Evolutionary conservation across 2,329 filamentous ascomycete genomes (phyloP).

Genomic region (Fusarium hainanense): DNA sequence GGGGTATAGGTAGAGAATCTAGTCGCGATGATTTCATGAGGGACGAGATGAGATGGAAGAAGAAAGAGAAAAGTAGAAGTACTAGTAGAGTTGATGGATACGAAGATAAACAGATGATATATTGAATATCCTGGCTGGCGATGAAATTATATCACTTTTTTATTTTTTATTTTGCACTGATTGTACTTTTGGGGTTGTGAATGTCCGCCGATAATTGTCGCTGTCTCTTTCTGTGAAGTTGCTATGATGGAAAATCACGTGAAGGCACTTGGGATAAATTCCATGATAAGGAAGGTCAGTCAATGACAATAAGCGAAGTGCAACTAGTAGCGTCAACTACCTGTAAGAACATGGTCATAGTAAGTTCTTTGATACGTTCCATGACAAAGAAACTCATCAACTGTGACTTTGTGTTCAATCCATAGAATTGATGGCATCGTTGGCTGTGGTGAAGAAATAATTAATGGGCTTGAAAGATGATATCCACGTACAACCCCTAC

Average conservation of each 20-base stretch:
- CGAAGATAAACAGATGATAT: background rate
- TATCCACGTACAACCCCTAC: background rate
- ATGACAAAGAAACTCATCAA: background rate
- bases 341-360: background rate
- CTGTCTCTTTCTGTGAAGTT: constrained; percentile 6
- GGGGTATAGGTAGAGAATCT: constrained; percentile 30
- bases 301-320: background rate
- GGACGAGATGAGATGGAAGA: background rate
- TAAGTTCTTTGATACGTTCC: background rate
- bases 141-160: background rate
- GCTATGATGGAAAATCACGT: constrained; percentile 33
- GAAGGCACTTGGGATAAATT: constrained; percentile 9
- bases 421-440: background rate
- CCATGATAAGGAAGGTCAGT: background rate
- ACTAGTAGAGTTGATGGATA: background rate
- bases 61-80: background rate
- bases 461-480: background rate
- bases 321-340: constrained; percentile 7
- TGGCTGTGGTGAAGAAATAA: background rate
- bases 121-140: background rate
- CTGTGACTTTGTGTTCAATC: background rate
- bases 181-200: constrained; percentile 9
- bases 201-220: constrained; percentile 14
- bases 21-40: constrained; percentile 24
- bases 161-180: background rate